Conservation (phyloP, 192 early-diverging fungal species). For the Gonapodya prolifera region DNA sequence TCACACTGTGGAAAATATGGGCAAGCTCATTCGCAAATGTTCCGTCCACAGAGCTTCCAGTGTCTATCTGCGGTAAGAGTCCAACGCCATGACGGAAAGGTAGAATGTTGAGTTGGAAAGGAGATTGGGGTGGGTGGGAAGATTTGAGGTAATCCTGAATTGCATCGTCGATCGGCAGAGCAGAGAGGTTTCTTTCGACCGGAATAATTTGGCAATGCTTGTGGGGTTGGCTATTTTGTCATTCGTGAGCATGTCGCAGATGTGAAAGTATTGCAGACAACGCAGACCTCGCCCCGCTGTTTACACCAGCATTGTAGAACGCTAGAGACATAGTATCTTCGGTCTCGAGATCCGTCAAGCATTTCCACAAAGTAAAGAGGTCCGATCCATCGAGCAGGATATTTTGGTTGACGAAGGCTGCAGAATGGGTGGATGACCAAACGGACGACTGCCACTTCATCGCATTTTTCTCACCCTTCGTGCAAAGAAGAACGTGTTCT, state of each 20-base stretch:
- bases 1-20: not conserved
- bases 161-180: conserved; percentile 8
- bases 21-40: not conserved
- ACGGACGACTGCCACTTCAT: not conserved
- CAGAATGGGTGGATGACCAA: not conserved
- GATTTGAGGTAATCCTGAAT: not conserved
- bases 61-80: not conserved
- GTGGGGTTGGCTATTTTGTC: conserved; percentile 31
- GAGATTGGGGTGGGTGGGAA: not conserved
- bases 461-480: conserved; percentile 18
- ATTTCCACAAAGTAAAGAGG: conserved; percentile 12
- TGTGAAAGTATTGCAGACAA: too few relatives aligned
- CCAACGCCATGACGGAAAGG: conserved; percentile 1
- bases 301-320: conserved; percentile 27
- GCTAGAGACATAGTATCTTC: conserved; percentile 2
- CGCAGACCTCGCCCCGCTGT: conserved; percentile 34
- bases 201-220: conserved; percentile 55
- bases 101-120: not conserved
- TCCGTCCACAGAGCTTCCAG: too few relatives aligned
- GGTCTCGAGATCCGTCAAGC: not conserved
- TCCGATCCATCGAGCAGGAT: conserved; percentile 14
- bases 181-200: conserved; percentile 15
- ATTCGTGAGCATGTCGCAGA: too few relatives aligned
- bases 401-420: conserved; percentile 20
- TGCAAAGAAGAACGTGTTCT: conserved; percentile 42